These are phyloP conservation scores for Kodamaea suecica DNA, from an alignment of 1,139 yeast species.

Conservation along the genomic window DNA sequence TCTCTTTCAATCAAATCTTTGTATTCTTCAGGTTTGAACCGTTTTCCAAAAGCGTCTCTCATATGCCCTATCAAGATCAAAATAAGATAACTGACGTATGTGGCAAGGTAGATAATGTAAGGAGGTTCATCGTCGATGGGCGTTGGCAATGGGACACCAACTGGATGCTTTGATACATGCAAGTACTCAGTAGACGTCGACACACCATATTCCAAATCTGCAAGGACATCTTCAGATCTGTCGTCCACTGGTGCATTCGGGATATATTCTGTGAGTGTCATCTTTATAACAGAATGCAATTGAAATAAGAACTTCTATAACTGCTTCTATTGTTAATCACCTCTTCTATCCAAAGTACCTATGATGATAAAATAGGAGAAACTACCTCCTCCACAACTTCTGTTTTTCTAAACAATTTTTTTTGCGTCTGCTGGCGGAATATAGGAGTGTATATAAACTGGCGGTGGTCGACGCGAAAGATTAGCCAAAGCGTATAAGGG, in stretches of 20 bases:
- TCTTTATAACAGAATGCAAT: conserved; percentile 1
- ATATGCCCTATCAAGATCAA: conserved; percentile 86
- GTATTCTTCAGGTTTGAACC: conserved; percentile 63
- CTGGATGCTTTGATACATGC: conserved; percentile 50
- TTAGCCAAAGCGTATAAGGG: too few species aligned
- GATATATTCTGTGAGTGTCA: conserved; percentile 20
- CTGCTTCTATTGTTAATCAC: neutral
- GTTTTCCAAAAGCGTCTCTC: conserved; percentile 81
- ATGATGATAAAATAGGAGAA: too few species aligned
- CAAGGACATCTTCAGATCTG: conserved; percentile 49
- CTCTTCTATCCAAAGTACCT: too few species aligned
- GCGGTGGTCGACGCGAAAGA: too few species aligned
- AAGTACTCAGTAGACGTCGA: conserved; percentile 57
- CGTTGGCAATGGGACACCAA: conserved; percentile 53
- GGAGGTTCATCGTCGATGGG: conserved; percentile 85
- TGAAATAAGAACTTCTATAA: neutral
- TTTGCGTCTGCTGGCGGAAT: too few species aligned
- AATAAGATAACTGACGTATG: conserved; percentile 79
- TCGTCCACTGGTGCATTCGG: conserved; percentile 51
- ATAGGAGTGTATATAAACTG: too few species aligned
- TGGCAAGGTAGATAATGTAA: conserved; percentile 69
- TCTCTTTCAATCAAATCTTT: conserved; percentile 68
- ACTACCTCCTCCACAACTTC: too few species aligned
- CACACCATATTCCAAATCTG: conserved; percentile 64
- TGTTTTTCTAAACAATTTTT: too few species aligned